Percentiles rank a stretch among this genome's conserved stretches.
Conservation (phyloP, 805 yeast genomes). For the Candida railenensis region DNA sequence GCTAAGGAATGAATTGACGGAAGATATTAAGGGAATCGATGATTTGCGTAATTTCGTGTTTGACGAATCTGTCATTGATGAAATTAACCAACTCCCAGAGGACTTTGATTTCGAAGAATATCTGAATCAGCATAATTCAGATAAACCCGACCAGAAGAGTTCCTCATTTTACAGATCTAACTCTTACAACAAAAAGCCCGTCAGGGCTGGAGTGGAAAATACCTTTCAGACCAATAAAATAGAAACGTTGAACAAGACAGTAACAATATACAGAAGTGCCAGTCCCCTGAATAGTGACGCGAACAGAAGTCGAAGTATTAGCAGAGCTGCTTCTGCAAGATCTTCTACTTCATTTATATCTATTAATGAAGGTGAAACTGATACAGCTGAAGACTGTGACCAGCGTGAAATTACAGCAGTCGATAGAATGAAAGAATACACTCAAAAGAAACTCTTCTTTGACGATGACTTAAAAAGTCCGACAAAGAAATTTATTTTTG, state of each 20-base stretch:
- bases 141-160: not conserved
- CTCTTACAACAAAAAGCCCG: slow-evolving; percentile 39
- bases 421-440: not conserved
- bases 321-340: slow-evolving; percentile 28
- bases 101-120: slow-evolving; percentile 38
- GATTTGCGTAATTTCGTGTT: slow-evolving; percentile 5
- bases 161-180: slow-evolving; percentile 28
- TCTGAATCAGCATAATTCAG: slow-evolving; percentile 3
- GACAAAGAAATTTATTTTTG: slow-evolving; percentile 2
- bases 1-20: slow-evolving; percentile 1
- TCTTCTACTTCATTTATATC: slow-evolving; percentile 29
- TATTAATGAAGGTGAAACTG: slow-evolving; percentile 27
- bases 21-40: not conserved
- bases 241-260: slow-evolving; percentile 37
- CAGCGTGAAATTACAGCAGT: not conserved
- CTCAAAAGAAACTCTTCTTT: not conserved
- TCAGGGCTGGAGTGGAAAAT: slow-evolving; percentile 22
- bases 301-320: slow-evolving; percentile 17
- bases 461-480: slow-evolving; percentile 4
- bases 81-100: slow-evolving; percentile 34
- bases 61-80: slow-evolving; percentile 35
- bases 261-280: slow-evolving; percentile 38
- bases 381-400: slow-evolving; percentile 12
- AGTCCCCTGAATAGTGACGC: slow-evolving; percentile 13
- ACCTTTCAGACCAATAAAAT: slow-evolving; percentile 30